Evolutionary conservation across 768 basidiomycete species (phyloP).

Genomic region (Boletus rex-veris): DNA sequence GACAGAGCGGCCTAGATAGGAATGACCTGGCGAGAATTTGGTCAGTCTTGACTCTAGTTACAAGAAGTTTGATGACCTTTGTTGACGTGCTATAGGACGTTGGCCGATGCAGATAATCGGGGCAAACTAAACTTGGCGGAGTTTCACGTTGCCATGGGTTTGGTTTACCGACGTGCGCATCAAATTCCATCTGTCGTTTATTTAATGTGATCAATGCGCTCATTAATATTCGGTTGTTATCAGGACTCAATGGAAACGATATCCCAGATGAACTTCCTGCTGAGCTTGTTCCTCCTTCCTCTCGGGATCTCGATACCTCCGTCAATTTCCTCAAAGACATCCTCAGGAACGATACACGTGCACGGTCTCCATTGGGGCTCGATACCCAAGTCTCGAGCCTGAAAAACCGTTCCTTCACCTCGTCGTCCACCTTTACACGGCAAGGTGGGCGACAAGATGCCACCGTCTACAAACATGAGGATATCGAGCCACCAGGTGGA

Average conservation of each 20-base stretch:
- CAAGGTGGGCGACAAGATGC: constrained; percentile 73
- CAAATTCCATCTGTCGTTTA: neutral
- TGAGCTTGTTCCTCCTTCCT: constrained; percentile 90
- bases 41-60: constrained; percentile 43
- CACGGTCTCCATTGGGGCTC: constrained; percentile 53
- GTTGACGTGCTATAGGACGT: constrained; percentile 52
- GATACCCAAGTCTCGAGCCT: constrained; percentile 58
- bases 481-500: constrained; percentile 52
- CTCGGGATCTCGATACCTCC: constrained; percentile 81
- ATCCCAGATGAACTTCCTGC: constrained; percentile 83
- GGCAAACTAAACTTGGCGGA: constrained; percentile 95
- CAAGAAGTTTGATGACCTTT: neutral
- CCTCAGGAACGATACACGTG: constrained; percentile 80
- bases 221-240: neutral
- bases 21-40: constrained; percentile 93
- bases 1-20: constrained; percentile 83
- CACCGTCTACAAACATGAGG: constrained; percentile 85
- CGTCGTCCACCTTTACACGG: constrained; percentile 45
- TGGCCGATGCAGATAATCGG: constrained; percentile 90
- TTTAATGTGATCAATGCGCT: neutral
- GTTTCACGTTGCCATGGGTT: constrained; percentile 97
- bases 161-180: constrained; percentile 90
- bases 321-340: constrained; percentile 88
- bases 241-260: constrained; percentile 88
- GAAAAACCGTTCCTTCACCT: constrained; percentile 70